phyloP scores from a whole-genome alignment of 2,329 filamentous ascomycete species.

The Trichoderma sp. region DNA sequence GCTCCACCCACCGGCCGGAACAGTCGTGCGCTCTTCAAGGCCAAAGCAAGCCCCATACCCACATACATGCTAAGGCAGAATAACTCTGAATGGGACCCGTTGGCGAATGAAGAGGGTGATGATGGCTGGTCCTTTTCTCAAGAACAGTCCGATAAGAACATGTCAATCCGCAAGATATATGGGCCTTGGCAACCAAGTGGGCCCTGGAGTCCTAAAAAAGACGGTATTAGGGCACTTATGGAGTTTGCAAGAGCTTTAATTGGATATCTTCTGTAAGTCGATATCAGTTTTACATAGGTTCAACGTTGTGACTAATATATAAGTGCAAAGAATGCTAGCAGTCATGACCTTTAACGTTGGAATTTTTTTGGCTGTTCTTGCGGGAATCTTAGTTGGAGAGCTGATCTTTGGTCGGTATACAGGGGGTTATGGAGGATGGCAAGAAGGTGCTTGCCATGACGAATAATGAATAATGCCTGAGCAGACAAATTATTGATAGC shows the following conservation, averaged over 20 bases:
- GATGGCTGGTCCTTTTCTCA: not conserved
- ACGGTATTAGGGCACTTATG: not conserved
- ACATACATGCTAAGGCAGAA: not conserved
- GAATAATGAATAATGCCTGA: too few species aligned
- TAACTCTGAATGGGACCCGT: not conserved
- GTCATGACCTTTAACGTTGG: too few species aligned
- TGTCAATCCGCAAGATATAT: constrained; percentile 38
- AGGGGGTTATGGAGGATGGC: too few species aligned
- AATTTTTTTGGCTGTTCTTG: too few species aligned
- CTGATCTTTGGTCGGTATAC: too few species aligned
- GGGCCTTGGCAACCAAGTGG: not conserved
- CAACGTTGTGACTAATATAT: constrained; percentile 42
- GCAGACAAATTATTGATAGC: too few species aligned
- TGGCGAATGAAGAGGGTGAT: not conserved
- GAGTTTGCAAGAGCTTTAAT: not conserved
- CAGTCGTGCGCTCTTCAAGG: not conserved
- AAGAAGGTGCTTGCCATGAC: too few species aligned
- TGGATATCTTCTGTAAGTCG: not conserved
- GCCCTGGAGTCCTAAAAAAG: not conserved
- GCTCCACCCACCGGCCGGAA: too few species aligned
- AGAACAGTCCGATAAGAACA: not conserved
- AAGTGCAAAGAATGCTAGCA: too few species aligned
- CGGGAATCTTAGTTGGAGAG: too few species aligned
- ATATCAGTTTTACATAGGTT: not conserved
- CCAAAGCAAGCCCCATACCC: not conserved